Base-by-base conservation (phyloP, 345 rosid species). In the Boechera divaricarpa region DNA sequence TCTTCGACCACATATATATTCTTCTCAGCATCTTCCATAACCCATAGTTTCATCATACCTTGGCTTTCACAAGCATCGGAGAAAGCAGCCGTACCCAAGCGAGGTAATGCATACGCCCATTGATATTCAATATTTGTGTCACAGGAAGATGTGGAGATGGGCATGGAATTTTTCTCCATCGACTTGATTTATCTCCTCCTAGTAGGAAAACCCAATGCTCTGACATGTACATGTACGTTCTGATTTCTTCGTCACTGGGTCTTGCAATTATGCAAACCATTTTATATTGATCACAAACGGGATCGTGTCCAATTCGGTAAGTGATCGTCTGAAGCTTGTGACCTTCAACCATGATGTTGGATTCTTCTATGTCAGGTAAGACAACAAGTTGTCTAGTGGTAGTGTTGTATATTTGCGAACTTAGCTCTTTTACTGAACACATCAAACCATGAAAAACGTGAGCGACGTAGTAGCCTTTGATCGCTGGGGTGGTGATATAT, bases 151-250 rank as follows among this genome's bases (percentile, higher is more conserved):
- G 70, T 31, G 63, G 45, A 73, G 21, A 73, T 18, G 0, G 0
- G 63, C 77, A 16, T 42, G 56, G 10, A 8, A 74, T 55, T 3
- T 65, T 64, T 64, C 29, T 64, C 71, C 77, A 55, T 5, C 48
- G 56, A 55, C 65, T 64, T 31, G 45, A 11, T 33, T 8, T 45
- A 8, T 21, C 55, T 63, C 62, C 63, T 63, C 62, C 70, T 28
- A 74, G 48, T 6, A 55, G 11, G 1, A 74, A 74, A 48, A 64
- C 72, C 72, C 78, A 74, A 64, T 63, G 70, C 64, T 73, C 70
- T 18, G 70, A 42, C 56, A 28, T 2, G 49, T 1, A 36, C 31
- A n/a, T 63, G 10, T 1, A 2, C 32, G 7, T 10, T 18, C 15
- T 29, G 9, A 6, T 21, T 21, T 21, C 7, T 35, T 53, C n/a